Evolutionary conservation across 768 basidiomycete genomes (phyloP), one percentile per base, ranked within the genome.

Genomic region (Tubosaeta brunneosetosa): DNA sequence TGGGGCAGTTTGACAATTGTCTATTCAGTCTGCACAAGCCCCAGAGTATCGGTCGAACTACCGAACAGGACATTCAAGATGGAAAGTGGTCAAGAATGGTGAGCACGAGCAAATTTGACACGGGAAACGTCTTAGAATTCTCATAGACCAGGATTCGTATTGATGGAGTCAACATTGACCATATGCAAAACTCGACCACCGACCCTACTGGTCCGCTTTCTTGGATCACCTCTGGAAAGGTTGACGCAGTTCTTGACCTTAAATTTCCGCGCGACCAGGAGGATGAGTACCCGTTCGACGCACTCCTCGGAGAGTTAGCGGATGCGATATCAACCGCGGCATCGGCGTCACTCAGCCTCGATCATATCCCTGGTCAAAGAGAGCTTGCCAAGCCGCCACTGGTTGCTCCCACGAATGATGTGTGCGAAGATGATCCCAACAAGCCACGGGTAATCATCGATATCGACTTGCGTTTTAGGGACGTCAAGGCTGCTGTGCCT

Each of bases 1-100:
- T 97, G 9, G 97, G 97, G 4, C 97, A 99, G 67, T 91, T 93
- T 57, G 97, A 99, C 67, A 97, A 97, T 65, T 99, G 97, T 62
- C 66, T 99, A 17, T 97, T 97, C 73, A 97, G 94, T 66, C 66
- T 99, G 57, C 97, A 98, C 63, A 88, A 85, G 64, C 95, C 95
- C 6, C 95, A 97, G 73, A 95, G 91, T 66, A 91, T 98, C 47
- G 92, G 94, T 2, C 77, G 91, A 55, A 93, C 91, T 5, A 91
- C 84, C 44, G 87, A 91, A 63, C 88, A 84, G 62, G 93, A 95
- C 55, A 65, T 89, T 31, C 83, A 86, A 65, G 86, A 93, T 64
- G 85, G 85, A 16, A 81, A 85, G 53, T 94, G 92, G 86, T 84
- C 83, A 10, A 79, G 90, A 47, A 93, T 97, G 93, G 94, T 93